Conservation (phyloP, 345 rosid genomes). For the Conringia planisiliqua region DNA sequence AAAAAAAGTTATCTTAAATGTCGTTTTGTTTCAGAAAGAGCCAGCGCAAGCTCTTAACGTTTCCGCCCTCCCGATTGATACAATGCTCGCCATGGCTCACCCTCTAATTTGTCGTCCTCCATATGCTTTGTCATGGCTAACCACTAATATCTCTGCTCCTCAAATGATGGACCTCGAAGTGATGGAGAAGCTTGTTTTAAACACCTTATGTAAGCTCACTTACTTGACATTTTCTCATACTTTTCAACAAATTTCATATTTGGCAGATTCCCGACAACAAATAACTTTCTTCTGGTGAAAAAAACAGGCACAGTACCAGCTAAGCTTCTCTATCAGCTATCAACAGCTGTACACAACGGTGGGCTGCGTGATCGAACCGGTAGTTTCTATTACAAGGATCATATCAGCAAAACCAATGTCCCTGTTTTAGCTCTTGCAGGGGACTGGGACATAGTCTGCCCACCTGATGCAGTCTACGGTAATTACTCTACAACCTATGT, state of each 20-base stretch:
- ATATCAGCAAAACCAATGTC: conserved; percentile 58
- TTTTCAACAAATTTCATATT: neutral
- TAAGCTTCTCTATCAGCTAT: conserved; percentile 67
- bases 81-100: conserved; percentile 53
- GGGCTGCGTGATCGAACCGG: conserved; percentile 63
- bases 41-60: conserved; percentile 62
- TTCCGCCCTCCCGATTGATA: conserved; percentile 62
- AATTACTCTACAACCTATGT: conserved; percentile 14
- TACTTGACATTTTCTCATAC: neutral
- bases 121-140: conserved; percentile 58
- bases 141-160: conserved; percentile 54
- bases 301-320: conserved; percentile 66
- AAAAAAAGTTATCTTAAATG: conserved; percentile 10
- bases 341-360: conserved; percentile 53
- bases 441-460: conserved; percentile 70
- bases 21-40: conserved; percentile 45
- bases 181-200: conserved; percentile 62
- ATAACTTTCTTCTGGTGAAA: neutral
- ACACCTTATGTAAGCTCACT: conserved; percentile 55
- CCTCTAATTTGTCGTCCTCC: conserved; percentile 68
- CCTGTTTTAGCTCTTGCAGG: conserved; percentile 76
- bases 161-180: conserved; percentile 69
- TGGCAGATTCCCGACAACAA: neutral
- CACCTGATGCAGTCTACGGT: conserved; percentile 86
- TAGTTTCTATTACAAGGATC: conserved; percentile 64